Evolutionary conservation across 2,329 filamentous ascomycete species (phyloP), one percentile per base, ranked within the genome.

Genomic region (Camptophora hylomeconis): DNA sequence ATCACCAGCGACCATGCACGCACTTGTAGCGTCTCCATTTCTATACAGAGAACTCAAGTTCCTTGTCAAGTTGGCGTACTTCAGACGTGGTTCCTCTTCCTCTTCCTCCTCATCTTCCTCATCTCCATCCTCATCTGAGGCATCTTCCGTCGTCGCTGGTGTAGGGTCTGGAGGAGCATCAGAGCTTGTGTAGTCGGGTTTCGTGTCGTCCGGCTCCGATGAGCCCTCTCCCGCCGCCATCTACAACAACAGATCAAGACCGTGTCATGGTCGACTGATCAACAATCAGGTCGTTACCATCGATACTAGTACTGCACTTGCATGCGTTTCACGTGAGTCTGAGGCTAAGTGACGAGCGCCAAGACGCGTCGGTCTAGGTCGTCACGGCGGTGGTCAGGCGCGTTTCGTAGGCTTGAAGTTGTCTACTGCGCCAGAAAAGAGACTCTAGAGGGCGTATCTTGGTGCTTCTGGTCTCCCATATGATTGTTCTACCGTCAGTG

Each of bases 1-100:
- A 63, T 98, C 87, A 29, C 87, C 87, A 21, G 80, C 80, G 27
- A 92, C 82, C 27, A 92, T 60, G 51, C 93, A 93, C 6, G 81
- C 65, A 54, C 86, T 94, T 15, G 87, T 94, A 44, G 84, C 82
- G 67, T 98, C 89, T 44, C 83, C 86, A 59, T 92, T 93, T 34
- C 84, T 76, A 59, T 98, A 98, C 18, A 94, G 71, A 23, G 78
- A 63, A 15, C 69, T 73, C 37, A 98, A 60, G 46, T 78, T 76
- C 36, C 75, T 77, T 5, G 89, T 95, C 43, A 95, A 59, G 26
- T 83, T 78, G 28, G 78, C 79, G 53, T 94, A 94, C 57, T 98
- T 98, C 45, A 98, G 70, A 48, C 77, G 79, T 16, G 89, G 92
- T 56, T 95, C 87, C 11, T 95, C 87, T 5, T 94, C 86, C 3